A percentile compares a stretch with the other conserved stretches of the same genome.
Conservation (phyloP, 1,139 yeast species). For the Scheffersomyces stambukii region DNA sequence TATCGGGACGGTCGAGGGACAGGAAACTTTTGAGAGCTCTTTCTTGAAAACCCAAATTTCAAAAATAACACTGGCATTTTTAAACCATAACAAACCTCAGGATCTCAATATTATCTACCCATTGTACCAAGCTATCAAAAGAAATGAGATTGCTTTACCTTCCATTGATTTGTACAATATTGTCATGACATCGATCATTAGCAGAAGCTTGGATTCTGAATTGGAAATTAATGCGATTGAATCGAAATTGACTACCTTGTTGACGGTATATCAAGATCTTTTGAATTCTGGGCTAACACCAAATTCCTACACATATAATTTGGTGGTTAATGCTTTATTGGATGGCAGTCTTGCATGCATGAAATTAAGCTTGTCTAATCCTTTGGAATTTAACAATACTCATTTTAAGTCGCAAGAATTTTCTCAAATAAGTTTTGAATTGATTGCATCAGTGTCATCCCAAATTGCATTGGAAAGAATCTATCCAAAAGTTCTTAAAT, state of each 20-base stretch:
- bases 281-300: conserved; percentile 49
- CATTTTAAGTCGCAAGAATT: conserved; percentile 55
- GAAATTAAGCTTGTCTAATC: conserved; percentile 8
- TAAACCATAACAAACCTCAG: conserved; percentile 13
- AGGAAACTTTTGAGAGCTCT: conserved; percentile 17
- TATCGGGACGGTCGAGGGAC: not conserved
- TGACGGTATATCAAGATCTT: conserved; percentile 66
- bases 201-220: conserved; percentile 25
- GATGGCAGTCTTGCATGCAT: conserved; percentile 39
- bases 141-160: conserved; percentile 32
- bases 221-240: conserved; percentile 26
- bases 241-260: conserved; percentile 48
- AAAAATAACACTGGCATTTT: conserved; percentile 15
- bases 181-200: conserved; percentile 30
- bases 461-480: conserved; percentile 24
- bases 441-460: conserved; percentile 44
- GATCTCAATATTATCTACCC: conserved; percentile 37
- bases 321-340: conserved; percentile 48
- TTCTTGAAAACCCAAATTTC: conserved; percentile 21
- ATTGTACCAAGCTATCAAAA: conserved; percentile 37
- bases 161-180: conserved; percentile 32
- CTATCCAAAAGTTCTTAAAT: conserved; percentile 23
- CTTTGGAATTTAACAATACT: conserved; percentile 21
- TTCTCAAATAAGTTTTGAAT: conserved; percentile 58
- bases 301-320: conserved; percentile 45